These are phyloP conservation scores for Candida ortonii DNA, from an alignment of 805 yeast species.

Conservation along the genomic window DNA sequence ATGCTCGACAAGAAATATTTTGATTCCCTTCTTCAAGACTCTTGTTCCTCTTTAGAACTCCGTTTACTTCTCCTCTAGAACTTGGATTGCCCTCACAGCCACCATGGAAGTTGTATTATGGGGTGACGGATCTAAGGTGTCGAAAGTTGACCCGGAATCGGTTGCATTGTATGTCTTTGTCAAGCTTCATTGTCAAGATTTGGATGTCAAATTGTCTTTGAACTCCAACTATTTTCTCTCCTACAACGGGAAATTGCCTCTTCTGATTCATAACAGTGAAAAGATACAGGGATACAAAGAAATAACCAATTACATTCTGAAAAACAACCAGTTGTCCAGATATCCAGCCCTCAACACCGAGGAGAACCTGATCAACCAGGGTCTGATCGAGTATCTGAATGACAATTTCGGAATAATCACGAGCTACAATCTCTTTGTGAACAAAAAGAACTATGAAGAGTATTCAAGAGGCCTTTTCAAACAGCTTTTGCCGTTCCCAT, in stretches of 20 bases:
- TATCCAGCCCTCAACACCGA: conserved; percentile 6
- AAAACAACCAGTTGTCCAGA: conserved; percentile 3
- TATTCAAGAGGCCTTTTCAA: conserved; percentile 56
- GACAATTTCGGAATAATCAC: conserved; percentile 46
- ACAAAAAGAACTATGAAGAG: conserved; percentile 55
- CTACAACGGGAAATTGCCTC: conserved; percentile 48
- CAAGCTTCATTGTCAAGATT: conserved; percentile 21
- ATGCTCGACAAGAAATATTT: too few species aligned
- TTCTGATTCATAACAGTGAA: conserved; percentile 29
- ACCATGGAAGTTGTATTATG: conserved; percentile 34
- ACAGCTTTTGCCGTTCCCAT: conserved; percentile 61
- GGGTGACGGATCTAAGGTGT: conserved; percentile 42
- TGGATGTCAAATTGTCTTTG: conserved; percentile 40
- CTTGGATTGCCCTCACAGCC: conserved; percentile 4
- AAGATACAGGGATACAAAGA: conserved; percentile 40
- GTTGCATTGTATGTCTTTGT: conserved; percentile 46
- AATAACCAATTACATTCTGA: conserved; percentile 35
- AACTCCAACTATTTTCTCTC: conserved; percentile 60
- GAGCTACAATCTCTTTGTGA: conserved; percentile 55
- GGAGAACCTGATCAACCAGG: conserved; percentile 37
- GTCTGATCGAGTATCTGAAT: conserved; percentile 41
- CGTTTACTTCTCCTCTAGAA: too few species aligned
- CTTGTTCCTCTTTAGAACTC: too few species aligned
- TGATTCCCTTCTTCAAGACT: too few species aligned
- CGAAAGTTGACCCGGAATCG: conserved; percentile 51